These are phyloP conservation scores for Climacium dendroides DNA, from an alignment of 225 moss, liverwort and hornwort genomes.

Conservation along the genomic window DNA sequence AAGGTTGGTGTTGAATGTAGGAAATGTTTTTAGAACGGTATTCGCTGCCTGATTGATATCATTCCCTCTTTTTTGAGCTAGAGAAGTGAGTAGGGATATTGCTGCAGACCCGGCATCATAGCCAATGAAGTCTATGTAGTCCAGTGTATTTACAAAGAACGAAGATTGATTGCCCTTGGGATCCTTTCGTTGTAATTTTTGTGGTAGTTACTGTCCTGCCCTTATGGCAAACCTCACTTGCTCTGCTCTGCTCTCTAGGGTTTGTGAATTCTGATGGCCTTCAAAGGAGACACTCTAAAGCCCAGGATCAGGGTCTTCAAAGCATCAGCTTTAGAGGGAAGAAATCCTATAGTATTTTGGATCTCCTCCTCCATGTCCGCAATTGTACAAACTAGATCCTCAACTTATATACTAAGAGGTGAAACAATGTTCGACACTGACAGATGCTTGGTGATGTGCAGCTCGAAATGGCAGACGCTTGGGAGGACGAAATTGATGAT, in stretches of 20 bases:
- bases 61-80: neutral
- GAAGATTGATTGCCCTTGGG: neutral
- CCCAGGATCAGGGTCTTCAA: neutral
- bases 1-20: neutral
- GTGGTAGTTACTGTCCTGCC: neutral
- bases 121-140: neutral
- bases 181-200: neutral
- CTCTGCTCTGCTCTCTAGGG: neutral
- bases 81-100: neutral
- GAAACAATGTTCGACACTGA: neutral
- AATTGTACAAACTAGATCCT: neutral
- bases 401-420: neutral
- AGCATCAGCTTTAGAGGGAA: neutral
- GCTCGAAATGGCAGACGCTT: conserved; percentile 85
- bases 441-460: conserved; percentile 32
- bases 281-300: neutral
- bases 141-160: neutral
- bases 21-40: neutral
- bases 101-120: neutral
- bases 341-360: neutral
- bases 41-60: neutral
- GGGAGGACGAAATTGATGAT: conserved; percentile 91
- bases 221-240: neutral
- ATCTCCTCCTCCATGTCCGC: neutral
- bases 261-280: neutral